Evolutionary conservation across 2,329 filamentous ascomycete species (phyloP).

Genomic region (Aspergillus felis): DNA sequence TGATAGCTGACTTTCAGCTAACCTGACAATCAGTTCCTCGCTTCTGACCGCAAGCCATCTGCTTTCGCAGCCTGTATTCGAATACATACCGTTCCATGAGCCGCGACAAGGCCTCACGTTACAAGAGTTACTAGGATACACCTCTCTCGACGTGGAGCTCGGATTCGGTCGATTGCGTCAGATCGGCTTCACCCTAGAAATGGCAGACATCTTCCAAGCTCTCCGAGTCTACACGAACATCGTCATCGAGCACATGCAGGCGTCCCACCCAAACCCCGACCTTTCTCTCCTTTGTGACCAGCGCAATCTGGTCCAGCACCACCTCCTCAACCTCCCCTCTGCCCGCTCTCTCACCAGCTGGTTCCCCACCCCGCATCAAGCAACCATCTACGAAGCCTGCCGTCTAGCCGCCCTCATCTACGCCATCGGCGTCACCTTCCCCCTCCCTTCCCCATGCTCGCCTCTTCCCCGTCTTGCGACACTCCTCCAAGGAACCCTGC

Average conservation of each 20-base stretch:
- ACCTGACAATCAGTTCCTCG: conserved; percentile 20
- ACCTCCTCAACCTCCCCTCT: conserved; percentile 29
- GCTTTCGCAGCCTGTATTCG: conserved; percentile 21
- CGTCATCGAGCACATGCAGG: conserved; percentile 21
- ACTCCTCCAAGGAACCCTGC: conserved; percentile 24
- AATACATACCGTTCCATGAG: conserved; percentile 23
- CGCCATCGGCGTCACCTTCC: conserved; percentile 38
- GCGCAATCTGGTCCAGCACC: conserved; percentile 38
- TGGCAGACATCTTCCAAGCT: conserved; percentile 30
- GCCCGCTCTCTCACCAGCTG: conserved; percentile 16
- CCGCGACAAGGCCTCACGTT: conserved; percentile 16
- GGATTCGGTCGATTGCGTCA: conserved; percentile 20
- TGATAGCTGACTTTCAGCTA: neutral
- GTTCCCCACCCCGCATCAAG: conserved; percentile 17
- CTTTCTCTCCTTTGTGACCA: conserved; percentile 30
- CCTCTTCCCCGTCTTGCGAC: conserved; percentile 29
- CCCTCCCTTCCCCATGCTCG: conserved; percentile 35
- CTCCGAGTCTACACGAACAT: conserved; percentile 29
- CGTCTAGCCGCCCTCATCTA: conserved; percentile 36
- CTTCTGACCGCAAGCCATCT: conserved; percentile 24
- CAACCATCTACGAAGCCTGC: conserved; percentile 31
- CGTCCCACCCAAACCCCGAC: conserved; percentile 13
- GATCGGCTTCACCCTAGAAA: conserved; percentile 24
- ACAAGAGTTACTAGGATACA: conserved; percentile 25
- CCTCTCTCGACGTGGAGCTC: conserved; percentile 20